phyloP scores from a whole-genome alignment of 2,329 filamentous ascomycete species.

The Sclerotinia borealis region DNA sequence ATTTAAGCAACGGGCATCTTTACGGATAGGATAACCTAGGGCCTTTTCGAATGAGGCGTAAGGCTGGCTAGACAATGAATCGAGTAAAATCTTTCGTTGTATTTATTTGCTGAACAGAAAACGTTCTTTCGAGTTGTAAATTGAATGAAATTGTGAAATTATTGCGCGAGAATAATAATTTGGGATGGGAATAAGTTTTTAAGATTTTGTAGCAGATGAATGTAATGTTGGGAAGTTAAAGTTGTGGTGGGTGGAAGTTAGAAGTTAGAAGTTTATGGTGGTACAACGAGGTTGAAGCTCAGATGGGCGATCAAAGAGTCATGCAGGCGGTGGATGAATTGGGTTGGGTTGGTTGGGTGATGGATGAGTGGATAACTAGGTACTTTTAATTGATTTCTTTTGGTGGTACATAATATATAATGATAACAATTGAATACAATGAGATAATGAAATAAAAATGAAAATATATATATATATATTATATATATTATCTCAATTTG shows the following conservation, averaged over 20 bases:
- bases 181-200: background rate
- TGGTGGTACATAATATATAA: no score
- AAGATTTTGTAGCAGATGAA: background rate
- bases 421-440: no score
- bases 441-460: no score
- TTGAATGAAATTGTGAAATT: background rate
- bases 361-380: background rate
- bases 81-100: background rate
- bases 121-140: background rate
- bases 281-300: constrained; percentile 9
- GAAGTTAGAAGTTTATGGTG: background rate
- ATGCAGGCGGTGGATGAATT: background rate
- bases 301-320: constrained; percentile 1
- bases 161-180: no score
- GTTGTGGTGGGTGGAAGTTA: no score
- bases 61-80: background rate
- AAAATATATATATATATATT: no score
- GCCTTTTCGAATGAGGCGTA: background rate
- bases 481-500: no score
- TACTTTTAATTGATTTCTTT: background rate
- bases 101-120: no score
- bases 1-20: constrained; percentile 8
- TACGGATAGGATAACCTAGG: constrained; percentile 1
- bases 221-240: background rate
- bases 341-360: no score